phyloP scores from a whole-genome alignment of 495 filamentous ascomycete genomes.

The Lasiosphaeria hispida region DNA sequence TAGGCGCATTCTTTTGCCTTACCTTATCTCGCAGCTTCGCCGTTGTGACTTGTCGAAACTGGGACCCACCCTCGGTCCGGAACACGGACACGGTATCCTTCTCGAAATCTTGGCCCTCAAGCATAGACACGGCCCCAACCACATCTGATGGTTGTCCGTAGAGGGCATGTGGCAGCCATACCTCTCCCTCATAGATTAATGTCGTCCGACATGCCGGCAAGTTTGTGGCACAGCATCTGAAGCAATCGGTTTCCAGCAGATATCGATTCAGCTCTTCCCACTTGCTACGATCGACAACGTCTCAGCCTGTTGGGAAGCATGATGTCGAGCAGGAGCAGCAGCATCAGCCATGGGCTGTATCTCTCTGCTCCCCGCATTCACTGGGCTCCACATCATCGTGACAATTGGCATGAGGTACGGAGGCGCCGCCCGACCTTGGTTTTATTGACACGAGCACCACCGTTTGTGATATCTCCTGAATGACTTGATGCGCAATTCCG shows the following conservation, averaged over 20 bases:
- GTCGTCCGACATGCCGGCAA: slow-evolving; percentile 14
- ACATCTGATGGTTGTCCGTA: neutral
- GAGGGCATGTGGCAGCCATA: slow-evolving; percentile 9
- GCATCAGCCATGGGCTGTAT: too few species aligned
- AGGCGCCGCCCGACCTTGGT: too few species aligned
- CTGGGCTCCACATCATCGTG: too few species aligned
- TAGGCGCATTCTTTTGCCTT: neutral
- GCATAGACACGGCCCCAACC: neutral
- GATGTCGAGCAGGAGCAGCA: too few species aligned
- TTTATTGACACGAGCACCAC: too few species aligned
- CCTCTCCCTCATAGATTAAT: neutral
- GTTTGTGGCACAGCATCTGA: slow-evolving; percentile 14
- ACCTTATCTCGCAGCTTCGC: slow-evolving; percentile 12
- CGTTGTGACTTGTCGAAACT: slow-evolving; percentile 4
- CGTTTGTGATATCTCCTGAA: too few species aligned
- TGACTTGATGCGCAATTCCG: too few species aligned
- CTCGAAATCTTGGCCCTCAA: slow-evolving; percentile 3
- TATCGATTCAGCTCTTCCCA: neutral
- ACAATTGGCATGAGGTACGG: too few species aligned
- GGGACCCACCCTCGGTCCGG: neutral
- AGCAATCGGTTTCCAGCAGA: slow-evolving; percentile 3
- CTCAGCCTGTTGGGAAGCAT: neutral
- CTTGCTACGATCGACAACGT: slow-evolving; percentile 2
- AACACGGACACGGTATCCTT: neutral
- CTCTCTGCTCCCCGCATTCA: too few species aligned